Conservation (phyloP, 108 stramenopile species). For the Cyclotella choctawhatcheeana region DNA sequence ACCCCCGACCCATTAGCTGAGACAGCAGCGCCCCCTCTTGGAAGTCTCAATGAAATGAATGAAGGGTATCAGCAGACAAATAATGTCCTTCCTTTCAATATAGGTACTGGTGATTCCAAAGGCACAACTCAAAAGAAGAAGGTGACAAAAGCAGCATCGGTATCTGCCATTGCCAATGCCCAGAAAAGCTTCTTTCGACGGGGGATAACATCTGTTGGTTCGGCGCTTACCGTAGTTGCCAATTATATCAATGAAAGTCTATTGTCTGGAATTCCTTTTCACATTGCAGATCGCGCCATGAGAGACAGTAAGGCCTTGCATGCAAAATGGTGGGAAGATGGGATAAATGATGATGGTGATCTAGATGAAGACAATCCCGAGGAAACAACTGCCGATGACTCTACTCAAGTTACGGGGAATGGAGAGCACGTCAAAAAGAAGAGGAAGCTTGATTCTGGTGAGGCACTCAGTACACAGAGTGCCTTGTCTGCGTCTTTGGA, state of each 20-base stretch:
- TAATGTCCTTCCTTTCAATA: neutral
- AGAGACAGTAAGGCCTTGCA: slow-evolving; percentile 48
- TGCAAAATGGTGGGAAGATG: slow-evolving; percentile 54
- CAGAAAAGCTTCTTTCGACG: slow-evolving; percentile 33
- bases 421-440: slow-evolving; percentile 10
- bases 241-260: slow-evolving; percentile 47
- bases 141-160: neutral
- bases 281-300: slow-evolving; percentile 54
- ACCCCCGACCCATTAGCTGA: neutral
- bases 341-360: slow-evolving; percentile 16
- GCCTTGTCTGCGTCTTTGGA: slow-evolving; percentile 35
- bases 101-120: neutral
- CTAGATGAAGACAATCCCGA: slow-evolving; percentile 7
- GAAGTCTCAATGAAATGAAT: slow-evolving; percentile 9
- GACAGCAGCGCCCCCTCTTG: slow-evolving; percentile 5
- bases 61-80: neutral
- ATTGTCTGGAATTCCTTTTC: slow-evolving; percentile 49
- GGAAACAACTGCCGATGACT: neutral
- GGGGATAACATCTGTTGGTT: slow-evolving; percentile 40
- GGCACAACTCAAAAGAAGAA: neutral
- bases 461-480: neutral
- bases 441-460: slow-evolving; percentile 28
- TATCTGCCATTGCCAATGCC: neutral
- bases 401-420: neutral
- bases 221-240: slow-evolving; percentile 47